These are phyloP conservation scores for Daldinia bambusicola DNA, from an alignment of 495 filamentous ascomycete species.

Conservation along the genomic window DNA sequence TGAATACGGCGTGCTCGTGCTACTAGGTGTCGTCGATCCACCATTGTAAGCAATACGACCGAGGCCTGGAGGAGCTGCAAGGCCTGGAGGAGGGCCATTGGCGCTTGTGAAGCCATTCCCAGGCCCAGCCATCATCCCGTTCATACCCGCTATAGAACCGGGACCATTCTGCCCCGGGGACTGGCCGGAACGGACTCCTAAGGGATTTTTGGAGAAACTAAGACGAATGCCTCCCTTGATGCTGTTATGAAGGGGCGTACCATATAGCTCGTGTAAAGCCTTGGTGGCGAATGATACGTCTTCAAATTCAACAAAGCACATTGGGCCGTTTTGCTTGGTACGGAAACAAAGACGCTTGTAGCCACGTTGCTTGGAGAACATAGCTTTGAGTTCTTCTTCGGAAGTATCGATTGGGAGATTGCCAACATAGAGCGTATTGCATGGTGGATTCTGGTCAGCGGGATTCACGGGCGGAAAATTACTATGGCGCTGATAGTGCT, in stretches of 20 bases:
- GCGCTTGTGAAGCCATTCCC: conserved; percentile 73
- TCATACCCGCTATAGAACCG: conserved; percentile 60
- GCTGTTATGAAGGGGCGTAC: conserved; percentile 87
- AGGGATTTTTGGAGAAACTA: conserved; percentile 97
- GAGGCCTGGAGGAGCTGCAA: conserved; percentile 73
- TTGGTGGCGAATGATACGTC: conserved; percentile 94
- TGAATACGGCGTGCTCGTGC: conserved; percentile 30
- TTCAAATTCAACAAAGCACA: conserved; percentile 99
- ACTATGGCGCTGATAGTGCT: conserved; percentile 68
- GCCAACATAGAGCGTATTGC: conserved; percentile 97
- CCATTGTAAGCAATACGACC: conserved; percentile 50
- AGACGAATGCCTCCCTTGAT: conserved; percentile 97
- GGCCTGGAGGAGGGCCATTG: conserved; percentile 78
- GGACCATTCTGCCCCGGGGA: conserved; percentile 54
- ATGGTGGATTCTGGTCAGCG: conserved; percentile 96
- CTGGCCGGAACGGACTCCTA: conserved; percentile 88
- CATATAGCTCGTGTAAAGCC: conserved; percentile 91
- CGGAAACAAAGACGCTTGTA: conserved; percentile 97
- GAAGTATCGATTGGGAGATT: conserved; percentile 94
- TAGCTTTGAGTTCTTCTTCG: conserved; percentile 93
- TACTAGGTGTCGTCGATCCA: conserved; percentile 29
- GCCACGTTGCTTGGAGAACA: conserved; percentile 93
- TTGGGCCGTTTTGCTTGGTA: conserved; percentile 97
- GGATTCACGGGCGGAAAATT: conserved; percentile 92
- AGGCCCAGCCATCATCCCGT: conserved; percentile 62